These are phyloP conservation scores for Chlamydomonas urium DNA, from an alignment of 139 green algal species.

Conservation along the genomic window DNA sequence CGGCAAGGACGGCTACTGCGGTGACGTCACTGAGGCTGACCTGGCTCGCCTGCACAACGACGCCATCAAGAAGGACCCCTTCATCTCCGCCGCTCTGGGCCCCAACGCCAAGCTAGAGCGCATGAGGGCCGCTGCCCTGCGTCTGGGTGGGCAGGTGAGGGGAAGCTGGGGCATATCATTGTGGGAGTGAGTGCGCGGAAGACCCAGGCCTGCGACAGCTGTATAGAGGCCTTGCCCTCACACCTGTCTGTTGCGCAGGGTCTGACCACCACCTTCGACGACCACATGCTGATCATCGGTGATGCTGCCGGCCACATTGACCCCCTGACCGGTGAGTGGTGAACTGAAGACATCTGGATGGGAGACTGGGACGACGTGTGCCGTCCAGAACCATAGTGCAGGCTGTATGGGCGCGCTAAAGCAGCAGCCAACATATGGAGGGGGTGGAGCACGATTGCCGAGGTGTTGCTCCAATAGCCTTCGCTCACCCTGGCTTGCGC, in stretches of 20 bases:
- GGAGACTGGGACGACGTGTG: too few relatives aligned
- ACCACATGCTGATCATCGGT: slow-evolving; percentile 86
- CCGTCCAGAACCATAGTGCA: too few relatives aligned
- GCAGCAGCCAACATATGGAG: too few relatives aligned
- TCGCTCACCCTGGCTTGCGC: background rate
- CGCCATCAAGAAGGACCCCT: slow-evolving; percentile 77
- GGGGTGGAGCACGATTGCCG: too few relatives aligned
- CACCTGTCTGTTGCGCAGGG: slow-evolving; percentile 34
- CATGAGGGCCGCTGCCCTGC: slow-evolving; percentile 78
- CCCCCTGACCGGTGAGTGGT: slow-evolving; percentile 80
- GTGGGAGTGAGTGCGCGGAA: background rate
- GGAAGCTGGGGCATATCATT: slow-evolving; percentile 35
- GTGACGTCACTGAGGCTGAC: slow-evolving; percentile 73
- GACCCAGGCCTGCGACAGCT: background rate
- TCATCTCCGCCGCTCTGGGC: slow-evolving; percentile 65
- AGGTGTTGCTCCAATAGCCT: too few relatives aligned
- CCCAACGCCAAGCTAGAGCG: slow-evolving; percentile 86
- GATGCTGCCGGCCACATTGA: slow-evolving; percentile 90
- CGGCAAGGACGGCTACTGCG: slow-evolving; percentile 64
- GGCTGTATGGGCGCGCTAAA: too few relatives aligned
- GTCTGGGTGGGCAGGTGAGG: slow-evolving; percentile 59
- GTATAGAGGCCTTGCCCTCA: background rate
- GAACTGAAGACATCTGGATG: too few relatives aligned
- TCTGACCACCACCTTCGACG: slow-evolving; percentile 65
- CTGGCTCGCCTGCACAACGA: slow-evolving; percentile 81